A percentile compares a stretch with the other conserved stretches of the same genome.
Evolutionary conservation across 2,329 filamentous ascomycete species (phyloP).

Genomic region (Teratosphaeriaceae sp.): DNA sequence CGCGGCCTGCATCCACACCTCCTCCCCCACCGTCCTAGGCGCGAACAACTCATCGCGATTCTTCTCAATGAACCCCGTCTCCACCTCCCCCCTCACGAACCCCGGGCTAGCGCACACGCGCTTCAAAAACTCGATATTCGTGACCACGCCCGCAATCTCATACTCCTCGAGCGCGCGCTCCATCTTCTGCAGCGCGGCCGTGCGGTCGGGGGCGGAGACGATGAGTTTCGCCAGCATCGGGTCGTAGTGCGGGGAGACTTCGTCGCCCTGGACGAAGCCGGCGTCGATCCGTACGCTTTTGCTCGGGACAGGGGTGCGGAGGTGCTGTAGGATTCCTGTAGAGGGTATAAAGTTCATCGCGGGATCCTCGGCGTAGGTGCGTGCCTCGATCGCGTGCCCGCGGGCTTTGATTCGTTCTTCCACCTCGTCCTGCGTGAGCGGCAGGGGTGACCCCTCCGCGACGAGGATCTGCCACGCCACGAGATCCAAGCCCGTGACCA

Average conservation of each 20-base stretch:
- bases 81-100: constrained; percentile 81
- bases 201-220: constrained; percentile 70
- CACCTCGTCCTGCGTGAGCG: constrained; percentile 60
- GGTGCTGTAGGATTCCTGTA: constrained; percentile 78
- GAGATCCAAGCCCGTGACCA: constrained; percentile 68
- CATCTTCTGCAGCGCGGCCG: constrained; percentile 77
- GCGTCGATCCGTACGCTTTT: constrained; percentile 84
- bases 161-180: constrained; percentile 76
- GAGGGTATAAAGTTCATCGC: constrained; percentile 89
- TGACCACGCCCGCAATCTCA: constrained; percentile 85
- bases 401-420: constrained; percentile 63
- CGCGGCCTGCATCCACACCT: constrained; percentile 81
- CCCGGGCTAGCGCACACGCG: constrained; percentile 71
- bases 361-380: constrained; percentile 95
- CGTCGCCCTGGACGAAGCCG: constrained; percentile 85
- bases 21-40: constrained; percentile 53
- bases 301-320: constrained; percentile 63
- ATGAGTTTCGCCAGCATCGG: constrained; percentile 99
- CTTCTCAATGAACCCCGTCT: constrained; percentile 95
- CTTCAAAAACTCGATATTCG: constrained; percentile 96
- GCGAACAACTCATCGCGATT: constrained; percentile 73
- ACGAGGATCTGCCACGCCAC: constrained; percentile 95
- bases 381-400: constrained; percentile 88
- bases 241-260: constrained; percentile 90
- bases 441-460: constrained; percentile 62